Evolutionary conservation across 208 protist genomes (phyloP).

Genomic region (Acanthamoeba lenticulata): DNA sequence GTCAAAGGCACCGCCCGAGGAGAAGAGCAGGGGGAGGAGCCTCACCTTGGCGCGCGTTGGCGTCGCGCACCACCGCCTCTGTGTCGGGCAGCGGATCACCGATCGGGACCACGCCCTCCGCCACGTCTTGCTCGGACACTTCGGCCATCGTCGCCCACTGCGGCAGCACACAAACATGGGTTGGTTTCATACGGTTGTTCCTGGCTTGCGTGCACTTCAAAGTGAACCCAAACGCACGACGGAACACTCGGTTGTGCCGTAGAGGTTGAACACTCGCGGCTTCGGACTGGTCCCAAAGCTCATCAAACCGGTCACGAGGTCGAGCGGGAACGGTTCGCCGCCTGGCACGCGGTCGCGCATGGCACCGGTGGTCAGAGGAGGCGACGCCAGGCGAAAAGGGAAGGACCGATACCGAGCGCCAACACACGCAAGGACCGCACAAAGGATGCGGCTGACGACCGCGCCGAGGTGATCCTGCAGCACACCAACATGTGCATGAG

Average conservation of each 20-base stretch:
- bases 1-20: too few relatives aligned
- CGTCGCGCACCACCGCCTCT: neutral
- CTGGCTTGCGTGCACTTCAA: too few relatives aligned
- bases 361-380: neutral
- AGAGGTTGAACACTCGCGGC: neutral
- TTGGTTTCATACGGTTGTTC: too few relatives aligned
- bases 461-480: neutral
- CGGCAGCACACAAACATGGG: neutral
- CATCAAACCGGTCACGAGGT: too few relatives aligned
- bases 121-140: neutral
- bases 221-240: constrained; percentile 23
- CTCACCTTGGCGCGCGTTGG: neutral
- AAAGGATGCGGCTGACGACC: too few relatives aligned
- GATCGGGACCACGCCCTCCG: neutral
- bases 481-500: too few relatives aligned
- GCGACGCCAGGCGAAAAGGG: neutral
- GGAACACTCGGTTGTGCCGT: constrained; percentile 18
- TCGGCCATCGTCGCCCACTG: constrained; percentile 22
- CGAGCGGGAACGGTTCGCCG: neutral
- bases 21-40: too few relatives aligned
- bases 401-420: neutral
- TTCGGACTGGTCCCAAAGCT: neutral
- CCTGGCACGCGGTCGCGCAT: neutral
- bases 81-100: neutral
- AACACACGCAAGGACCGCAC: neutral